These are phyloP conservation scores for Dictyostelium firmibasis DNA, from an alignment of 78 protist genomes.

Conservation along the genomic window DNA sequence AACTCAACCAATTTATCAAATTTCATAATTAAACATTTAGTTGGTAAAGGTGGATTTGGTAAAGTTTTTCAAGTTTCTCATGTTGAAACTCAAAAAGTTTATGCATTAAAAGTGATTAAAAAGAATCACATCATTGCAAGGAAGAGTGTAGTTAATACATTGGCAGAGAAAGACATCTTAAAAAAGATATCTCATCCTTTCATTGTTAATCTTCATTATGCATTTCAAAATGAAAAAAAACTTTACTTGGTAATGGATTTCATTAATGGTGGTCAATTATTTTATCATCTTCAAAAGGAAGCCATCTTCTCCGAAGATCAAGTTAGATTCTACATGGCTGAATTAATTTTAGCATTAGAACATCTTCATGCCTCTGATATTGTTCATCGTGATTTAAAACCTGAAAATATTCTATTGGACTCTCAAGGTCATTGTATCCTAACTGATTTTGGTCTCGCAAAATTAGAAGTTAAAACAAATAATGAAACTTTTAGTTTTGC, in stretches of 20 bases:
- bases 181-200: conserved; percentile 88
- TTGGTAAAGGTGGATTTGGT: conserved; percentile 76
- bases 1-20: not conserved
- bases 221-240: conserved; percentile 91
- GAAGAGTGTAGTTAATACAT: conserved; percentile 86
- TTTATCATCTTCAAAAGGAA: conserved; percentile 87
- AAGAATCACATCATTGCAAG: conserved; percentile 59
- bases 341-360: conserved; percentile 86
- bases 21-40: conserved; percentile 20
- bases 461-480: conserved; percentile 45
- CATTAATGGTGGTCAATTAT: conserved; percentile 85
- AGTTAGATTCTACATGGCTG: conserved; percentile 90
- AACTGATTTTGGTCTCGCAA: conserved; percentile 80
- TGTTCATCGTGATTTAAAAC: conserved; percentile 79
- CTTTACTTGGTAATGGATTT: conserved; percentile 88
- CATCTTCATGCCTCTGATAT: conserved; percentile 78
- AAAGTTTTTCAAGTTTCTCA: conserved; percentile 33
- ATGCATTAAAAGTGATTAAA: conserved; percentile 52
- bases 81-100: not conserved
- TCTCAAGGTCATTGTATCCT: conserved; percentile 62
- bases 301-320: conserved; percentile 67
- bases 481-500: conserved; percentile 14
- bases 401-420: conserved; percentile 78
- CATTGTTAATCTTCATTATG: conserved; percentile 92
- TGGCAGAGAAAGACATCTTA: conserved; percentile 90